Conservation (phyloP, 1,284 basidiomycete species). For the Cerrena zonata region DNA sequence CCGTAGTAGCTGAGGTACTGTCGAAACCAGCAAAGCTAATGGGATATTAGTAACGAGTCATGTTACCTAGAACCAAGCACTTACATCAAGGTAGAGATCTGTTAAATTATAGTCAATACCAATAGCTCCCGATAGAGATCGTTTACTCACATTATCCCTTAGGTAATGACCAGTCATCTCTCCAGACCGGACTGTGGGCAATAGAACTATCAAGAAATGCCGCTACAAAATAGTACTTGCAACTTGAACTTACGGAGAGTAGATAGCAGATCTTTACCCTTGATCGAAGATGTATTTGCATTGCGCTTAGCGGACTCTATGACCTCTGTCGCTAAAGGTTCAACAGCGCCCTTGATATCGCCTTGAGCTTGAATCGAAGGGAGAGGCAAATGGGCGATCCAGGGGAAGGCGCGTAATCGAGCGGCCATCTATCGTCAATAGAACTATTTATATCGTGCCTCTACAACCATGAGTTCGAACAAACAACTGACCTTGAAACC, state of each 20-base stretch:
- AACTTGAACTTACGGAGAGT: not conserved
- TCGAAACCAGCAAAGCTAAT: not conserved
- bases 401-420: not conserved
- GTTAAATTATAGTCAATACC: too few species aligned
- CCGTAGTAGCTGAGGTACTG: not conserved
- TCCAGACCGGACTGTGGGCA: not conserved
- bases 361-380: not conserved
- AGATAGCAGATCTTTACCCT: not conserved
- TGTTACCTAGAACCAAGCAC: not conserved
- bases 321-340: not conserved
- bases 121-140: too few species aligned
- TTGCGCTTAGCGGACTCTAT: not conserved
- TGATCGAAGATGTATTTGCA: not conserved
- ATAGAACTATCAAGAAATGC: not conserved
- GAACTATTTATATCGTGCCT: too few species aligned
- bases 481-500: not conserved
- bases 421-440: not conserved
- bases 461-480: not conserved
- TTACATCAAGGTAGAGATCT: not conserved
- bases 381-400: not conserved
- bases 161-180: not conserved
- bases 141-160: not conserved
- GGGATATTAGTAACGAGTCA: not conserved
- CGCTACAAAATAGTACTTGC: not conserved
- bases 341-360: not conserved